Evolutionary conservation across 768 basidiomycete species (phyloP).

Genomic region (Mycena capillaripes): DNA sequence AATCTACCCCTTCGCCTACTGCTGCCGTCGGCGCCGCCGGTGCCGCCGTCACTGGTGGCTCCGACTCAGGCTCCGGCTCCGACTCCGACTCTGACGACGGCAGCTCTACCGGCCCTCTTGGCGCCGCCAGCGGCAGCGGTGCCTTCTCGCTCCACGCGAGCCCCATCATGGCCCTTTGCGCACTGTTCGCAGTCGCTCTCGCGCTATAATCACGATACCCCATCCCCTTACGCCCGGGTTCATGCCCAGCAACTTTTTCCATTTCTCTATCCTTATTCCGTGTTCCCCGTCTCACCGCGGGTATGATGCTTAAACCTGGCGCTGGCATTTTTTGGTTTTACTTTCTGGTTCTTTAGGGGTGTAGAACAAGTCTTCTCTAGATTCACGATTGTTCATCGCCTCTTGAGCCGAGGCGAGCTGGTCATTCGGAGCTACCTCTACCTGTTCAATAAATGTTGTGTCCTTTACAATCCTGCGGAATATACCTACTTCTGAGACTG

Average conservation of each 20-base stretch:
- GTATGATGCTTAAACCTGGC: constrained; percentile 35
- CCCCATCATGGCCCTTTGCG: constrained; percentile 58
- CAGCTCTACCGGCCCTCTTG: constrained; percentile 48
- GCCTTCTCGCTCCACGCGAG: constrained; percentile 54
- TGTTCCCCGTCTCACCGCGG: constrained; percentile 26
- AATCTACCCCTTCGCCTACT: constrained; percentile 8
- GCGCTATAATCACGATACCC: constrained; percentile 42
- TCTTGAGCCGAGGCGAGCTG: constrained; percentile 37
- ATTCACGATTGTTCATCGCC: constrained; percentile 36
- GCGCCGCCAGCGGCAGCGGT: constrained; percentile 63
- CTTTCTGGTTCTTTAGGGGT: constrained; percentile 32
- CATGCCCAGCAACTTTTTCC: constrained; percentile 12
- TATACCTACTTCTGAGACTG: constrained; percentile 16
- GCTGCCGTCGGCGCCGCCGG: constrained; percentile 29
- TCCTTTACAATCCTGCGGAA: constrained; percentile 15
- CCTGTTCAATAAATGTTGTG: constrained; percentile 35
- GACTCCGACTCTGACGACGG: too few species aligned
- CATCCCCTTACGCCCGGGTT: constrained; percentile 32
- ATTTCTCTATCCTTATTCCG: constrained; percentile 32
- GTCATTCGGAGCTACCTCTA: constrained; percentile 35
- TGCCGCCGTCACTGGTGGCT: constrained; percentile 30
- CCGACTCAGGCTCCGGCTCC: too few species aligned
- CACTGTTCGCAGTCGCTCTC: constrained; percentile 51
- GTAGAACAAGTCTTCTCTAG: constrained; percentile 29
- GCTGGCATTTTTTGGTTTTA: constrained; percentile 33